These are phyloP conservation scores for Aspergillus nanangensis DNA, from an alignment of 495 filamentous ascomycete species.

Conservation along the genomic window DNA sequence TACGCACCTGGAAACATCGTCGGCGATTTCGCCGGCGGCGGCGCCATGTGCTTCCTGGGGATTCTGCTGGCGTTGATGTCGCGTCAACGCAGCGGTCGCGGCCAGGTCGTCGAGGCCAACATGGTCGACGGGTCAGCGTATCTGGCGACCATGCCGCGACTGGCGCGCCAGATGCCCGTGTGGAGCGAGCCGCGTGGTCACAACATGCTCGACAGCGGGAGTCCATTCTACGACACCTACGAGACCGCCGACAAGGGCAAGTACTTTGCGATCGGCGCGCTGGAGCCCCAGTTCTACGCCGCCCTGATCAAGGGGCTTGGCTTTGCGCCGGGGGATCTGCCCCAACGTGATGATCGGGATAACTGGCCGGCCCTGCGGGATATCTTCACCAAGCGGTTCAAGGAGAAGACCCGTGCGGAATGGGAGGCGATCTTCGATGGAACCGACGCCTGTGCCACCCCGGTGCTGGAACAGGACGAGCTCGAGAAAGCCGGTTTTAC, in stretches of 20 bases:
- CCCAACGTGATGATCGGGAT: slow-evolving; percentile 46
- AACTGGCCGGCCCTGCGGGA: slow-evolving; percentile 63
- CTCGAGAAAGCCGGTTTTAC: slow-evolving; percentile 65
- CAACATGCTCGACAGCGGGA: slow-evolving; percentile 79
- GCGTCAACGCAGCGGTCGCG: slow-evolving; percentile 52
- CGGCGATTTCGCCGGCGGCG: slow-evolving; percentile 88
- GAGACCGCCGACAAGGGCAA: slow-evolving; percentile 71
- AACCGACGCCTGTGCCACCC: slow-evolving; percentile 88
- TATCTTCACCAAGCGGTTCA: slow-evolving; percentile 61
- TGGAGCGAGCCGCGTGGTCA: slow-evolving; percentile 63
- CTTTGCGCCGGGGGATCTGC: slow-evolving; percentile 48
- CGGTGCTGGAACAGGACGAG: slow-evolving; percentile 72
- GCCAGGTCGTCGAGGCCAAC: slow-evolving; percentile 89
- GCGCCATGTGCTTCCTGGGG: slow-evolving; percentile 65
- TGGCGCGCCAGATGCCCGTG: slow-evolving; percentile 50
- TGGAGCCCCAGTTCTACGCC: slow-evolving; percentile 82
- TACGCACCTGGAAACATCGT: slow-evolving; percentile 79
- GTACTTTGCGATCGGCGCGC: slow-evolving; percentile 85
- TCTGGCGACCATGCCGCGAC: slow-evolving; percentile 69
- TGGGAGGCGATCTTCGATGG: slow-evolving; percentile 87
- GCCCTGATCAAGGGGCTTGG: slow-evolving; percentile 61
- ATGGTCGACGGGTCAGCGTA: slow-evolving; percentile 91
- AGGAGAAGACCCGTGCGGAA: slow-evolving; percentile 66
- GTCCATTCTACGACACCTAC: slow-evolving; percentile 86
- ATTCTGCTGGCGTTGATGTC: slow-evolving; percentile 43